These are phyloP conservation scores for Cercophora samala DNA, from an alignment of 495 filamentous ascomycete genomes.

Conservation along the genomic window DNA sequence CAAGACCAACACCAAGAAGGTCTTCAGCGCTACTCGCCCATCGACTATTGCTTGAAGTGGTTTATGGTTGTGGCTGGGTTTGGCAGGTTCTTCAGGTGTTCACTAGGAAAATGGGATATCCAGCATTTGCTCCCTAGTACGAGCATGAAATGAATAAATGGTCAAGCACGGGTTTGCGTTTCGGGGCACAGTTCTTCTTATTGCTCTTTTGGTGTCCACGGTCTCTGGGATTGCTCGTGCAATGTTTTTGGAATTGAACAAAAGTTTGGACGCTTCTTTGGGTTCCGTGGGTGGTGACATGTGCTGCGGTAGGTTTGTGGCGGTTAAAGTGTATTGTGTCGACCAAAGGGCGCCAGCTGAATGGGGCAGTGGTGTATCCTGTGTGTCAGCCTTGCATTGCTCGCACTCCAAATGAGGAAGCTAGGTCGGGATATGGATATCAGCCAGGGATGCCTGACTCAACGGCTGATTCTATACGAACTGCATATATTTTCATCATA, in stretches of 20 bases:
- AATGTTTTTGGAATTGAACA: slow-evolving; percentile 7
- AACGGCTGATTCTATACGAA: not conserved
- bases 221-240: slow-evolving; percentile 2
- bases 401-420: slow-evolving; percentile 19
- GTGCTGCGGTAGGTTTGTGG: not conserved
- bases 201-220: slow-evolving; percentile 7
- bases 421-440: slow-evolving; percentile 7
- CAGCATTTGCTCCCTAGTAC: slow-evolving; percentile 46
- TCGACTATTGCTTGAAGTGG: slow-evolving; percentile 70
- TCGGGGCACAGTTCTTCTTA: slow-evolving; percentile 12
- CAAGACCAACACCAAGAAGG: slow-evolving; percentile 73
- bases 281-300: not conserved
- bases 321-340: not conserved
- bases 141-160: slow-evolving; percentile 42
- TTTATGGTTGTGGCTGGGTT: slow-evolving; percentile 43
- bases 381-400: not conserved
- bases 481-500: not conserved
- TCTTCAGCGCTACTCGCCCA: slow-evolving; percentile 87
- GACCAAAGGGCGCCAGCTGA: not conserved
- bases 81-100: slow-evolving; percentile 53
- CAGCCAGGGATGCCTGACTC: not conserved
- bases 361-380: not conserved
- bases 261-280: not conserved
- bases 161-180: slow-evolving; percentile 30
- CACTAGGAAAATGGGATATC: slow-evolving; percentile 52